These are phyloP conservation scores for Fusarium nodosum DNA, from an alignment of 2,329 filamentous ascomycete species.

Conservation along the genomic window DNA sequence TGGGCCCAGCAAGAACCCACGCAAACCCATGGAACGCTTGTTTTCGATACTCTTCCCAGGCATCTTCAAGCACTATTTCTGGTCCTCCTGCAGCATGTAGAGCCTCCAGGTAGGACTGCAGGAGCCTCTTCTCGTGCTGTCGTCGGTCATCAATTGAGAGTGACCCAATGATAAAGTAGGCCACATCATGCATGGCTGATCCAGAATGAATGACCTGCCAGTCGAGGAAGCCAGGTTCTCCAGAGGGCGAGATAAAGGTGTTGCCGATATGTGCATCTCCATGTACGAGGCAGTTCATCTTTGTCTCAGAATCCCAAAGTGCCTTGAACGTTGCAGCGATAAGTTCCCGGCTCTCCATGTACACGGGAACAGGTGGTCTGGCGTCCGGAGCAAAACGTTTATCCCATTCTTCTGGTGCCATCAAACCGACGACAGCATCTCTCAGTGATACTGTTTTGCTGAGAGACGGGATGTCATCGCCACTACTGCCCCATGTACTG, in stretches of 20 bases:
- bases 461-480: conserved; percentile 1
- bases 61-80: not conserved
- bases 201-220: conserved; percentile 22
- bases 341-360: not conserved
- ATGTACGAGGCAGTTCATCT: conserved; percentile 17
- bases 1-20: conserved; percentile 24
- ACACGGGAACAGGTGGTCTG: conserved; percentile 6
- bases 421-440: not conserved
- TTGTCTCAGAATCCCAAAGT: conserved; percentile 9
- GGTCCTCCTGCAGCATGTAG: conserved; percentile 6
- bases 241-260: conserved; percentile 2
- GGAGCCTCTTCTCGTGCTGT: conserved; percentile 12
- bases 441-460: not conserved
- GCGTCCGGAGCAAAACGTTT: conserved; percentile 12
- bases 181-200: conserved; percentile 25
- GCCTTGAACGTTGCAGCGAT: conserved; percentile 4
- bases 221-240: conserved; percentile 33
- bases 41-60: conserved; percentile 31
- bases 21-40: conserved; percentile 32
- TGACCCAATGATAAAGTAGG: conserved; percentile 11
- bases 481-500: conserved; percentile 13
- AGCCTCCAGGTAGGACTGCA: conserved; percentile 23
- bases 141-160: conserved; percentile 18
- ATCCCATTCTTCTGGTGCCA: conserved; percentile 3
- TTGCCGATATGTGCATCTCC: conserved; percentile 24